These are phyloP conservation scores for Aureobasidium zeae DNA, from an alignment of 2,329 filamentous ascomycete species.

Conservation along the genomic window DNA sequence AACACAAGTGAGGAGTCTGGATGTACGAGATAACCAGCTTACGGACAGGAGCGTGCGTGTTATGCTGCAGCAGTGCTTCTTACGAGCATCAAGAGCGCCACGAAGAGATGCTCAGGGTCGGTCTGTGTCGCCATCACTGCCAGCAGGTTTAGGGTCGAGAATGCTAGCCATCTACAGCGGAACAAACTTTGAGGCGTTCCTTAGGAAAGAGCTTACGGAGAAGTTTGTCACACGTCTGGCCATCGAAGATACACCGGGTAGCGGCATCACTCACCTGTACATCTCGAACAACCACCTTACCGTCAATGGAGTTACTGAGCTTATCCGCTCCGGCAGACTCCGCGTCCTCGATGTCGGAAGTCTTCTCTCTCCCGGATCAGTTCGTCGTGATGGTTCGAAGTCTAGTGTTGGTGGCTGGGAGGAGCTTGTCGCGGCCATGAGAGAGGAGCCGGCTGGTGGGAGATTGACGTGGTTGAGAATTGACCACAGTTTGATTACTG, in stretches of 20 bases:
- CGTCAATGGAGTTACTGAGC: constrained; percentile 45
- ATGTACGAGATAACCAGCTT: constrained; percentile 48
- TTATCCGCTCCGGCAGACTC: constrained; percentile 43
- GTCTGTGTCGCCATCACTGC: constrained; percentile 20
- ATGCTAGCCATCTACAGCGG: constrained; percentile 34
- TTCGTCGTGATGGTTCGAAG: constrained; percentile 34
- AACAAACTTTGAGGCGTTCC: constrained; percentile 44
- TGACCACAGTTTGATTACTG: constrained; percentile 46
- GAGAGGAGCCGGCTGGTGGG: constrained; percentile 37
- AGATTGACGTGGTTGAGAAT: constrained; percentile 46
- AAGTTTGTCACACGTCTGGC: constrained; percentile 45
- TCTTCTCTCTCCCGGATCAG: constrained; percentile 30
- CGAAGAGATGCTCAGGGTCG: constrained; percentile 14
- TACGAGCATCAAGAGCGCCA: constrained; percentile 2
- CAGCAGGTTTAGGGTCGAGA: constrained; percentile 31
- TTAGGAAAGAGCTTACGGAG: constrained; percentile 41
- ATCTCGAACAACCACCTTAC: constrained; percentile 48
- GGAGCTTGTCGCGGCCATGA: constrained; percentile 42
- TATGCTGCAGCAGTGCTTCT: constrained; percentile 45
- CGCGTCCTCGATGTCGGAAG: constrained; percentile 49
- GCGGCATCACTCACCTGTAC: constrained; percentile 52
- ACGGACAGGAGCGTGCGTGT: constrained; percentile 46
- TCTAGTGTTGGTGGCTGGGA: constrained; percentile 46
- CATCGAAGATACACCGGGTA: constrained; percentile 46
- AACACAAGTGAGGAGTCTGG: constrained; percentile 45